phyloP scores from a whole-genome alignment of 495 filamentous ascomycete genomes.

The Penicillium herquei region DNA sequence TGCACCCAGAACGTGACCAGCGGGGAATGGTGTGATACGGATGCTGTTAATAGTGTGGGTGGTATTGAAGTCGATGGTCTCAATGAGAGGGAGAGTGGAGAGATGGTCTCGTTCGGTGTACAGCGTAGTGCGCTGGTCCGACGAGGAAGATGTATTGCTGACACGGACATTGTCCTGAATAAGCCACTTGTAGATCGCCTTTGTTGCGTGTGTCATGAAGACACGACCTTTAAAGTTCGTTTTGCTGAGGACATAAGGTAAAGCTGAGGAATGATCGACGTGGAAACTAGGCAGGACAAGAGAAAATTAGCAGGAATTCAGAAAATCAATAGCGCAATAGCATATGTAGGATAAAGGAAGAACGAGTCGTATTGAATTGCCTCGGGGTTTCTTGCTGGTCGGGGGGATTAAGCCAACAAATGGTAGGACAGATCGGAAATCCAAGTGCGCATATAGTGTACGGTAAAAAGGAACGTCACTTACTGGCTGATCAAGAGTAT shows the following conservation, averaged over 20 bases:
- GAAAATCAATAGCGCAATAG: background rate
- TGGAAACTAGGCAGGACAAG: conserved; percentile 69
- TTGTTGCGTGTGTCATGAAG: conserved; percentile 98
- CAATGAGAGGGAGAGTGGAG: conserved; percentile 86
- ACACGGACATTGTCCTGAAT: conserved; percentile 96
- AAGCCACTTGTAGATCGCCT: conserved; percentile 99
- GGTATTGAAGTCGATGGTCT: conserved; percentile 97
- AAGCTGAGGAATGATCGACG: conserved; percentile 91
- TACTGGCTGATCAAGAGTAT: conserved; percentile 98
- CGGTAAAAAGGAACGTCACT: conserved; percentile 37
- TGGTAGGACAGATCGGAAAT: too few relatives aligned
- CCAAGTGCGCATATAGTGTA: background rate
- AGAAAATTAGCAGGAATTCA: background rate
- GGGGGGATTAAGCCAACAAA: too few relatives aligned
- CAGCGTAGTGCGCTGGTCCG: conserved; percentile 71
- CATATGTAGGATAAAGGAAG: background rate
- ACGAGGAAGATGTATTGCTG: conserved; percentile 68
- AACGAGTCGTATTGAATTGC: background rate
- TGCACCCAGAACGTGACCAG: conserved; percentile 95
- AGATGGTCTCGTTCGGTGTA: conserved; percentile 95
- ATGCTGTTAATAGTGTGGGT: conserved; percentile 96
- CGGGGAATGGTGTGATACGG: conserved; percentile 93
- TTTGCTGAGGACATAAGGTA: conserved; percentile 96
- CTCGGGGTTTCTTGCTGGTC: background rate
- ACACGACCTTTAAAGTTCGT: conserved; percentile 95